Base-by-base conservation (phyloP, 257 asterid genomes). In the Solanum chilense region DNA sequence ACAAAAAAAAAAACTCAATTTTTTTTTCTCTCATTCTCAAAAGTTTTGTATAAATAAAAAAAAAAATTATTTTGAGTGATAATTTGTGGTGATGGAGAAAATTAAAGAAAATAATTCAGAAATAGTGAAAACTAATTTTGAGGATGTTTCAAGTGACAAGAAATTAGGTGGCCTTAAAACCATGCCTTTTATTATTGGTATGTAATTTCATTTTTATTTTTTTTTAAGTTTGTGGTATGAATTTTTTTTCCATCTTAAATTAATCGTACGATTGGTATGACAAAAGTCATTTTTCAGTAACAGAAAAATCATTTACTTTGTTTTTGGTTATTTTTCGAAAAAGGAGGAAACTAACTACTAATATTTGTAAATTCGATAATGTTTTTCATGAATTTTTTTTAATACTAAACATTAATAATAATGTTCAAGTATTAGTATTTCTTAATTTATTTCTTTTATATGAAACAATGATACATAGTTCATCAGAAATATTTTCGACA, bases 141-240 rank as follows among this genome's bases (percentile, higher is more conserved):
- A 85, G 56, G 44, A 58, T 60, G 74, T 23, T 5, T 29, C 80
- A 4, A 45, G 81, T 60, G 84, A 78, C 14, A 66, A 84, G 41
- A 90, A 89, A 70, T 16, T 70, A 90, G 98, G 98, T 49, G 98
- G 98, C 35, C 88, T 93, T 25, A 88, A 41, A 73, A 94, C 98
- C 82, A 92, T 93, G 95, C 98, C 98, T 82, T 95, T 93, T 70
- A 76, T 95, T 90, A 92, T 95, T 85, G 98, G 96, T 90, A 89
- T 62, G 87, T 85, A 47, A 60, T 14, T 14, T 62, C 25, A 41
- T 58, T 39, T 39, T 35, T 39, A 42, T 7, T n/a, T 84, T 7
- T n/a, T 81, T 21, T 85, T 39, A 18, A 15, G 21, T 5, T 39
- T 5, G 20, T 31, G 37, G 21, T 13, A 44, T 21, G 20, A 1